phyloP scores from a whole-genome alignment of 2,329 filamentous ascomycete species.

The Fusarium compactum region DNA sequence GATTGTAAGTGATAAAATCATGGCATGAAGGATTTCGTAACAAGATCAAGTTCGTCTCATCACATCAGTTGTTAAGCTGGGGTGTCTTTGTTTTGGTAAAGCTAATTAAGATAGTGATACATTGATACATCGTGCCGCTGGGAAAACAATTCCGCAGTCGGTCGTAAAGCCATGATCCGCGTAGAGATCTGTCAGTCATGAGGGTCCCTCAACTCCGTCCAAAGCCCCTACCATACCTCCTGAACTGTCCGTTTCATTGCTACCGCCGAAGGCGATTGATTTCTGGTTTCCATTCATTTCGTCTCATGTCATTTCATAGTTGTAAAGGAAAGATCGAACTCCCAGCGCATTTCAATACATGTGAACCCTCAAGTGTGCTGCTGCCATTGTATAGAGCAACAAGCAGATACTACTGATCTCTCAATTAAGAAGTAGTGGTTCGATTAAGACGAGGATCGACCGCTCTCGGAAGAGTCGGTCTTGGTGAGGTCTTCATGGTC shows the following conservation, averaged over 20 bases:
- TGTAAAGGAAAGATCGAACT: conserved; percentile 36
- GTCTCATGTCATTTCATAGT: conserved; percentile 46
- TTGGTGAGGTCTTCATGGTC: conserved; percentile 67
- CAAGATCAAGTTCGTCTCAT: neutral
- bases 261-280: conserved; percentile 5
- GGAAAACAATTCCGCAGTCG: conserved; percentile 25
- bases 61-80: neutral
- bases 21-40: neutral
- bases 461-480: conserved; percentile 70
- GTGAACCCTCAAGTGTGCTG: conserved; percentile 34
- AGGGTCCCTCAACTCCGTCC: conserved; percentile 45
- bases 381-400: conserved; percentile 48
- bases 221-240: conserved; percentile 20
- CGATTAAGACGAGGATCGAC: conserved; percentile 66
- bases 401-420: conserved; percentile 41
- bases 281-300: conserved; percentile 44
- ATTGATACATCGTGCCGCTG: conserved; percentile 48
- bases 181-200: conserved; percentile 45
- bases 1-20: neutral
- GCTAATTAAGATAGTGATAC: conserved; percentile 45
- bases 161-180: conserved; percentile 39
- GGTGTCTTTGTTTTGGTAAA: conserved; percentile 13
- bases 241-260: conserved; percentile 11
- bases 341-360: conserved; percentile 36
- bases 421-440: conserved; percentile 43